Percentiles rank a stretch among this genome's conserved stretches.
Conservation (phyloP, 495 filamentous ascomycete genomes). For the Neurospora sp. region DNA sequence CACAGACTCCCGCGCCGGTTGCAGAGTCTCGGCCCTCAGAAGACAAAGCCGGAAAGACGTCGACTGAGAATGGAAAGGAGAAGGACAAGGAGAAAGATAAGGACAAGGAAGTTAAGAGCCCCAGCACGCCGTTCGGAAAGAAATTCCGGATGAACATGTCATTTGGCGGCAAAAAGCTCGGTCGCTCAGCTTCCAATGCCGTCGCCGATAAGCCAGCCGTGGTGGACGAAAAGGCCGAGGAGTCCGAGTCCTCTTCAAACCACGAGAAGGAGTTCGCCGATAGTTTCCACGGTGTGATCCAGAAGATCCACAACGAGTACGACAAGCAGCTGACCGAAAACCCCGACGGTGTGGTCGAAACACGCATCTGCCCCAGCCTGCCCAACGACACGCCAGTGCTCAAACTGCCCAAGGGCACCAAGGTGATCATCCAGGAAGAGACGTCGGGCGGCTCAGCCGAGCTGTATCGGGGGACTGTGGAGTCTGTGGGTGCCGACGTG, state of each 20-base stretch:
- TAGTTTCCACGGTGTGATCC: conserved; percentile 70
- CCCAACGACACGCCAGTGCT: conserved; percentile 79
- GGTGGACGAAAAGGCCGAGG: conserved; percentile 60
- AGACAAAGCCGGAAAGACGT: conserved; percentile 19
- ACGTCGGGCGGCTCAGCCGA: conserved; percentile 84
- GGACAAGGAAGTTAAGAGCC: conserved; percentile 61
- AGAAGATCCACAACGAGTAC: conserved; percentile 68
- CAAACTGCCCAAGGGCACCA: conserved; percentile 65
- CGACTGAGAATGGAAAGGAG: conserved; percentile 27
- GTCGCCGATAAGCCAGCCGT: conserved; percentile 58
- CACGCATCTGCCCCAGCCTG: conserved; percentile 63
- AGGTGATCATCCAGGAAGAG: conserved; percentile 92
- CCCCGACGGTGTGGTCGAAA: conserved; percentile 43
- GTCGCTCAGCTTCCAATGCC: conserved; percentile 60
- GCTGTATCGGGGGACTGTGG: conserved; percentile 81
- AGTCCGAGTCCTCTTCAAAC: conserved; percentile 54
- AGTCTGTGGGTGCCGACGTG: conserved; percentile 61
- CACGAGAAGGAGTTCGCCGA: conserved; percentile 79
- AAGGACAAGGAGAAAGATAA: conserved; percentile 50
- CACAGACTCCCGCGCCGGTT: conserved; percentile 21
- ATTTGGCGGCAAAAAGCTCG: conserved; percentile 70
- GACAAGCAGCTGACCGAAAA: conserved; percentile 51
- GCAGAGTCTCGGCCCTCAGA: conserved; percentile 15
- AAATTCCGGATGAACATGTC: conserved; percentile 82
- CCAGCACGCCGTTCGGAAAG: conserved; percentile 64